Evolutionary conservation across 257 asterid species (phyloP).

Genomic region (Solanum sejunctum): DNA sequence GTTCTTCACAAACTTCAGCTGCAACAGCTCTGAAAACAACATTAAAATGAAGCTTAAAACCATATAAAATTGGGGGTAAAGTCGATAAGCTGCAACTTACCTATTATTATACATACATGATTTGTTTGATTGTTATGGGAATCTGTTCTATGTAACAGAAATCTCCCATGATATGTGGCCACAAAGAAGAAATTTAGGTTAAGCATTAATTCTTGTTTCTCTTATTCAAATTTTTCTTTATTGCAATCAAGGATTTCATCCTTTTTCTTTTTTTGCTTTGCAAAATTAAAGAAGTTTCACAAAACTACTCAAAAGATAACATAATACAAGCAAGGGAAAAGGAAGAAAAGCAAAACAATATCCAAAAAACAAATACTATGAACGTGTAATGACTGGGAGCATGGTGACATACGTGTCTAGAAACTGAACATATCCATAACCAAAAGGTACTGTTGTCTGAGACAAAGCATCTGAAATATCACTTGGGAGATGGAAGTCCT

Average conservation of each 20-base stretch:
- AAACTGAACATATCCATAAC: slow-evolving; percentile 78
- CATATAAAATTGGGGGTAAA: neutral
- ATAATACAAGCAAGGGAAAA: neutral
- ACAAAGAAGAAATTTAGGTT: neutral
- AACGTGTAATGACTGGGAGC: neutral
- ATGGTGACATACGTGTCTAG: slow-evolving; percentile 59
- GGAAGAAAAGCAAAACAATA: neutral
- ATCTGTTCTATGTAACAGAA: neutral
- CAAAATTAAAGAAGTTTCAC: neutral
- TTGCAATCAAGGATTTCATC: neutral
- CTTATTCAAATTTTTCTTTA: neutral
- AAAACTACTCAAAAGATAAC: neutral
- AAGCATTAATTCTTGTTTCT: neutral
- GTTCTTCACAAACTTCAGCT: slow-evolving; percentile 95
- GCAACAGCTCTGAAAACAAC: slow-evolving; percentile 70
- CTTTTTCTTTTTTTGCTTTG: neutral
- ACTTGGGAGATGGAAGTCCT: slow-evolving; percentile 66
- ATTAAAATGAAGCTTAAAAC: neutral
- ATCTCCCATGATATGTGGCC: neutral
- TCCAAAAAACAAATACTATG: neutral
- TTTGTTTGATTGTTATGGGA: neutral
- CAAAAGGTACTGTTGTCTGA: slow-evolving; percentile 68
- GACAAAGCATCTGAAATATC: slow-evolving; percentile 55
- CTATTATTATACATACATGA: neutral
- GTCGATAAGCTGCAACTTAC: neutral